Percentiles rank a stretch among this genome's conserved stretches.
Evolutionary conservation across 345 rosid genomes (phyloP).

Genomic region (Eutrema yunnanense): DNA sequence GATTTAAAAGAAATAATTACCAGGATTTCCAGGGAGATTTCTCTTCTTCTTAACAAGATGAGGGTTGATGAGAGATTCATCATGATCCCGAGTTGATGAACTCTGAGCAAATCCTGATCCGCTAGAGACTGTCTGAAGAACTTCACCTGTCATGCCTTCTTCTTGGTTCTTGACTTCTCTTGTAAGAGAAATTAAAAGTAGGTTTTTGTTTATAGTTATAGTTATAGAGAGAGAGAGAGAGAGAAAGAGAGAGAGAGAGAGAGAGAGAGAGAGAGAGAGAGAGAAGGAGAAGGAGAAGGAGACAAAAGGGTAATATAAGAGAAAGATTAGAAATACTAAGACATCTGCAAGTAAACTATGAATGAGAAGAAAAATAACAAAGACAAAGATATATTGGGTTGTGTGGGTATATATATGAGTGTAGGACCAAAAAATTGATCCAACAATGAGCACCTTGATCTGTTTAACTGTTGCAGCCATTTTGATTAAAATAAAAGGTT

Average conservation of each 20-base stretch:
- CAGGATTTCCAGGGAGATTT: conserved; percentile 96
- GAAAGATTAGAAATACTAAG: conserved; percentile 10
- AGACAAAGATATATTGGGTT: conserved; percentile 29
- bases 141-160: conserved; percentile 40
- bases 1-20: conserved; percentile 22
- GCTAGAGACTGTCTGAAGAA: conserved; percentile 30
- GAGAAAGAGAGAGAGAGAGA: background rate
- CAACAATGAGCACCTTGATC: conserved; percentile 29
- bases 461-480: conserved; percentile 33
- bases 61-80: conserved; percentile 32
- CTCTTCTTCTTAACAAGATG: conserved; percentile 75
- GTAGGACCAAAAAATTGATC: no score
- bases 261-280: background rate
- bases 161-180: conserved; percentile 26
- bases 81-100: conserved; percentile 29
- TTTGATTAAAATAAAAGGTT: conserved; percentile 32
- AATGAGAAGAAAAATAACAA: conserved; percentile 16
- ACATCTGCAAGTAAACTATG: conserved; percentile 21
- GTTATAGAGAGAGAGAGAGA: conserved; percentile 17
- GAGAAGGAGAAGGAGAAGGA: conserved; percentile 6
- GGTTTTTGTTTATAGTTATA: conserved; percentile 29
- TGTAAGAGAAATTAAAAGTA: conserved; percentile 25
- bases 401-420: conserved; percentile 26
- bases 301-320: conserved; percentile 18
- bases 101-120: conserved; percentile 37